Evolutionary conservation across 2,329 filamentous ascomycete species (phyloP).

Genomic region (Fusarium domesticum): DNA sequence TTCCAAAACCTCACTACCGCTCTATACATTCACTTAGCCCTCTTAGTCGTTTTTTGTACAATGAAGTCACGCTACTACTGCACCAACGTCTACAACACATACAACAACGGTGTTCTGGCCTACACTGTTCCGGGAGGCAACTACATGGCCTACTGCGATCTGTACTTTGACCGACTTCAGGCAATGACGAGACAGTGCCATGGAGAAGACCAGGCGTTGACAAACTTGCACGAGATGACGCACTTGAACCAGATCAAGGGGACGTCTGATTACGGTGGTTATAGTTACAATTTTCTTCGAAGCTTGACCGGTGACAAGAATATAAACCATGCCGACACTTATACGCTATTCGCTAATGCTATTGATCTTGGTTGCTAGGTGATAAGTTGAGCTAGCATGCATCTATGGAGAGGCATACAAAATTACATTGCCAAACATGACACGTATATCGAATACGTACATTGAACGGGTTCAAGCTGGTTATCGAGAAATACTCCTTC

Average conservation of each 20-base stretch:
- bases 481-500: too few species aligned
- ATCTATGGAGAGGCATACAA: too few species aligned
- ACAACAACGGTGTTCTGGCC: slow-evolving; percentile 51
- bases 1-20: too few species aligned
- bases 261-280: slow-evolving; percentile 58
- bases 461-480: too few species aligned
- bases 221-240: slow-evolving; percentile 63
- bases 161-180: slow-evolving; percentile 56
- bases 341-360: slow-evolving; percentile 26
- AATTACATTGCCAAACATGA: too few species aligned
- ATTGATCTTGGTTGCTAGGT: slow-evolving; percentile 36
- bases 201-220: slow-evolving; percentile 63
- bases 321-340: slow-evolving; percentile 61
- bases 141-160: slow-evolving; percentile 59
- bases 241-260: slow-evolving; percentile 57
- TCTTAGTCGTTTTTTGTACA: too few species aligned
- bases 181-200: slow-evolving; percentile 53
- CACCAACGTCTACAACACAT: slow-evolving; percentile 53
- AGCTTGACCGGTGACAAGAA: slow-evolving; percentile 48
- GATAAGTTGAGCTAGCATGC: too few species aligned
- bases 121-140: slow-evolving; percentile 56
- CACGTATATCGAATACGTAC: too few species aligned
- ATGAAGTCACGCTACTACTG: slow-evolving; percentile 60
- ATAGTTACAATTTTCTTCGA: slow-evolving; percentile 51
- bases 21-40: too few species aligned